phyloP scores from a whole-genome alignment of 2,329 filamentous ascomycete species.

The Rugonectria rugulosa region DNA sequence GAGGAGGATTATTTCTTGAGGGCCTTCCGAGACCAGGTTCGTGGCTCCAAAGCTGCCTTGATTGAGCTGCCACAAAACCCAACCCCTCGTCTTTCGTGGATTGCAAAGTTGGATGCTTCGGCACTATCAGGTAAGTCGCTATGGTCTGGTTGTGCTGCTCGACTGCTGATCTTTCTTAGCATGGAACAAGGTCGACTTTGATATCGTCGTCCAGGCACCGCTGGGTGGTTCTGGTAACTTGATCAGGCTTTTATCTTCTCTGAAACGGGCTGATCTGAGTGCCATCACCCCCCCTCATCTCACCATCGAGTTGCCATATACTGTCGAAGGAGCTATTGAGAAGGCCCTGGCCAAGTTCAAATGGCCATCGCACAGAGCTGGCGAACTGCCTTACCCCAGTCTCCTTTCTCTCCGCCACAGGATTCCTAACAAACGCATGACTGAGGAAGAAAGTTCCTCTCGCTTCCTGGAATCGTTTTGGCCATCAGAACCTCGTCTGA shows the following conservation, averaged over 20 bases:
- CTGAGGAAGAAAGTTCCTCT: constrained; percentile 74
- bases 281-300: constrained; percentile 75
- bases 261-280: constrained; percentile 78
- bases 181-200: constrained; percentile 81
- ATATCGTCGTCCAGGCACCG: constrained; percentile 84
- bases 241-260: constrained; percentile 77
- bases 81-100: constrained; percentile 74
- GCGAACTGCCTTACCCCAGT: constrained; percentile 52
- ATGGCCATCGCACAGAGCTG: constrained; percentile 66
- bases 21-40: constrained; percentile 64
- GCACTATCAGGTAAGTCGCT: constrained; percentile 67
- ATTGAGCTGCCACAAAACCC: constrained; percentile 76
- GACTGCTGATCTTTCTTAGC: constrained; percentile 45
- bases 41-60: constrained; percentile 63
- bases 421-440: constrained; percentile 66
- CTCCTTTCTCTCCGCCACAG: constrained; percentile 77
- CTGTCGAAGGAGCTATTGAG: constrained; percentile 71
- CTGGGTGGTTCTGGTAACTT: constrained; percentile 75
- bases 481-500: constrained; percentile 67
- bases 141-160: constrained; percentile 22
- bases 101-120: constrained; percentile 77
- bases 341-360: constrained; percentile 68
- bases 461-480: constrained; percentile 90
- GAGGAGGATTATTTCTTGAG: constrained; percentile 76
- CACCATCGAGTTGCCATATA: constrained; percentile 81